Conservation (phyloP, 2,329 filamentous ascomycete species). For the Chalara sp. region DNA sequence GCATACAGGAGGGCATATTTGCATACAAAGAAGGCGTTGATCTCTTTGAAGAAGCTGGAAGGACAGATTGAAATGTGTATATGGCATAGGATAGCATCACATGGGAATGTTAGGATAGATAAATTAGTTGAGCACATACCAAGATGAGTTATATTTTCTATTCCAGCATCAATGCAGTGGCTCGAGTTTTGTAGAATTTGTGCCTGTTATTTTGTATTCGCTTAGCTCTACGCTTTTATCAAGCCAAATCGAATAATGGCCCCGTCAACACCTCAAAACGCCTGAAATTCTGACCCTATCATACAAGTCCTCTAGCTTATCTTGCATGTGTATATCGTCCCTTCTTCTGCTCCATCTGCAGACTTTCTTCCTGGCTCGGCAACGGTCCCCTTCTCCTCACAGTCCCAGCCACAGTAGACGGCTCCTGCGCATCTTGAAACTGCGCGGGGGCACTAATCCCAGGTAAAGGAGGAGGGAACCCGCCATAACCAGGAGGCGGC, state of each 20-base stretch:
- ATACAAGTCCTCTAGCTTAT: constrained; percentile 5
- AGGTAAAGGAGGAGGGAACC: constrained; percentile 29
- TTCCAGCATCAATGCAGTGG: no score
- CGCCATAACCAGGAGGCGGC: constrained; percentile 32
- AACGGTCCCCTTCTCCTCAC: constrained; percentile 60
- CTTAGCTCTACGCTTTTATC: no score
- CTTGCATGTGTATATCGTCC: constrained; percentile 50
- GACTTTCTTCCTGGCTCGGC: constrained; percentile 77
- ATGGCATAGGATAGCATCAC: no score
- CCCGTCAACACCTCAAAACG: no score
- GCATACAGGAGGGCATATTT: background rate
- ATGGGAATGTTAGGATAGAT: no score
- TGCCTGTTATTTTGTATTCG: no score
- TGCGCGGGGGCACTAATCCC: constrained; percentile 32
- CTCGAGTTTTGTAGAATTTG: no score
- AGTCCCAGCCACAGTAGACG: constrained; percentile 27
- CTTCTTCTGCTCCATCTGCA: constrained; percentile 67
- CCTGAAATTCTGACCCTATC: no score
- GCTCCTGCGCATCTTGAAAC: constrained; percentile 22
- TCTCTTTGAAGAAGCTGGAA: background rate
- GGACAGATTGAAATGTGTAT: background rate
- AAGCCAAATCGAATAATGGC: no score
- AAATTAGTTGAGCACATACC: no score
- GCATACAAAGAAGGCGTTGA: constrained; percentile 14
- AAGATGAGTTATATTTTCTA: no score